Percentiles rank a stretch among this genome's conserved stretches.
phyloP scores from a whole-genome alignment of 805 yeast species.

The Ogataea methanolica region DNA sequence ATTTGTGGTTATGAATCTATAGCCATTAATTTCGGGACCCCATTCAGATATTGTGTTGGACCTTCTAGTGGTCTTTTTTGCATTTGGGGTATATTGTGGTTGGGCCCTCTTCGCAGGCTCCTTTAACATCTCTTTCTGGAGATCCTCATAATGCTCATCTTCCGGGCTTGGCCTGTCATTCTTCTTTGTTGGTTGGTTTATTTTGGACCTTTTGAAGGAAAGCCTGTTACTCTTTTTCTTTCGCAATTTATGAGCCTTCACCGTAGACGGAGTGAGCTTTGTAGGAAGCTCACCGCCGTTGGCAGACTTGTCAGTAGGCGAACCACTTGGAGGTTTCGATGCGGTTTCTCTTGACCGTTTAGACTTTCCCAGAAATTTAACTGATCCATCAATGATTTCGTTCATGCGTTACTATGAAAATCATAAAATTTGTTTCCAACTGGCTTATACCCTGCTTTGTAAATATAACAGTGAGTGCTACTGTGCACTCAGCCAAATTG shows the following conservation, averaged over 20 bases:
- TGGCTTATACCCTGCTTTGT: too few relatives aligned
- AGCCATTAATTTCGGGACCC: conserved; percentile 39
- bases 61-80: background rate
- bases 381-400: background rate
- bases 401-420: background rate
- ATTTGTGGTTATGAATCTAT: conserved; percentile 35
- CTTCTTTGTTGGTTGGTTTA: too few relatives aligned
- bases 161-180: too few relatives aligned
- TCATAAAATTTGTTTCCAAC: too few relatives aligned
- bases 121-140: background rate
- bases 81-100: background rate
- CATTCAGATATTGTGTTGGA: conserved; percentile 20
- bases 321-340: background rate
- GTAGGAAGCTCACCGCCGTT: background rate
- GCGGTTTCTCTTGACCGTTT: background rate
- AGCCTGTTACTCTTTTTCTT: too few relatives aligned
- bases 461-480: too few relatives aligned
- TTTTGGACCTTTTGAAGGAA: background rate
- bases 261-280: background rate
- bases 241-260: background rate
- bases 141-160: background rate
- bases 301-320: background rate
- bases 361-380: background rate
- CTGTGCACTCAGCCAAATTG: too few relatives aligned
- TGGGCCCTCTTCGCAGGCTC: background rate